Conservation (phyloP, 306 rosid species). For the Calophaca sinica region DNA sequence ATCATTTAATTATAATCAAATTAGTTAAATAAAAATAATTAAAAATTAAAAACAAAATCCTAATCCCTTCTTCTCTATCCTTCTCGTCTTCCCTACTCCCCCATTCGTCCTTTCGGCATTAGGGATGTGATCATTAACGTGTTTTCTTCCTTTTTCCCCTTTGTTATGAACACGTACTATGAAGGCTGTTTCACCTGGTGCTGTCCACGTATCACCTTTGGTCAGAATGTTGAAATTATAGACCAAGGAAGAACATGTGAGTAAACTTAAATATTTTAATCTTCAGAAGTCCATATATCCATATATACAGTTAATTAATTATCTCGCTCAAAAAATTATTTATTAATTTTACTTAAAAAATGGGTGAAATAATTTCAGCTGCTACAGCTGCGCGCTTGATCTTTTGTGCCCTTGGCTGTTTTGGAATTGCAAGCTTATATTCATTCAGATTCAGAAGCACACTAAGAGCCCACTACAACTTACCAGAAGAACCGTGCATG, state of each 20-base stretch:
- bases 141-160: neutral
- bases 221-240: conserved; percentile 44
- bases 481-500: conserved; percentile 47
- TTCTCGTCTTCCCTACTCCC: too few species aligned
- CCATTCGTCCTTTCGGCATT: too few species aligned
- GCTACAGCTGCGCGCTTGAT: conserved; percentile 32
- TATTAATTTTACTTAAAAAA: too few species aligned
- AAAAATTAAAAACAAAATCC: too few species aligned
- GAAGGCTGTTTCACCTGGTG: conserved; percentile 50
- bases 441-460: conserved; percentile 45
- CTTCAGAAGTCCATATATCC: neutral
- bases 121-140: too few species aligned
- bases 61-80: too few species aligned
- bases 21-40: too few species aligned
- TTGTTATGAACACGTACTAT: conserved; percentile 21
- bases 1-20: too few species aligned
- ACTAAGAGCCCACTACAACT: conserved; percentile 38
- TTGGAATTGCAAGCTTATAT: conserved; percentile 41
- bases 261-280: neutral
- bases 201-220: conserved; percentile 48
- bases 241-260: conserved; percentile 51
- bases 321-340: too few species aligned
- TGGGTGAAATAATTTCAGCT: conserved; percentile 45
- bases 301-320: too few species aligned
- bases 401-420: neutral